Evolutionary conservation across 306 rosid species (phyloP).

Genomic region (Cucurbita moschata): DNA sequence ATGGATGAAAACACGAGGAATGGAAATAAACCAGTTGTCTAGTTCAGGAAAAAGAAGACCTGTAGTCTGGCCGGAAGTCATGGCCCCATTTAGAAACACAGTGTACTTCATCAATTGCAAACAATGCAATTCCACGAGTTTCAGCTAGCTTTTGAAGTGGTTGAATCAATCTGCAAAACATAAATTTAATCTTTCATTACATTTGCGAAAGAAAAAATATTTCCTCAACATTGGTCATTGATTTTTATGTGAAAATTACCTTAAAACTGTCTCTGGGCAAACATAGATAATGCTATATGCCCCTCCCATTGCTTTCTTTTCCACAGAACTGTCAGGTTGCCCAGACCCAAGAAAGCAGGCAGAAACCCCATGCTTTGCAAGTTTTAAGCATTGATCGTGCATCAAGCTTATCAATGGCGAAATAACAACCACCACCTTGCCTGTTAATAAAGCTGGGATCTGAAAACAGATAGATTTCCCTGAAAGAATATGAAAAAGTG

Average conservation of each 20-base stretch:
- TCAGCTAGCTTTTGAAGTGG: constrained; percentile 72
- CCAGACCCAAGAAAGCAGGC: constrained; percentile 98
- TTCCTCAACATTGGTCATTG: neutral
- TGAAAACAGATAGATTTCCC: constrained; percentile 93
- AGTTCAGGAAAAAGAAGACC: constrained; percentile 20
- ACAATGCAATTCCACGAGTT: constrained; percentile 68
- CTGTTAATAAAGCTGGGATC: constrained; percentile 77
- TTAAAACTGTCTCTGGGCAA: constrained; percentile 75
- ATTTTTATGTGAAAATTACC: constrained; percentile 22
- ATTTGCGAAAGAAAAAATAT: neutral
- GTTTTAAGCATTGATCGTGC: constrained; percentile 91
- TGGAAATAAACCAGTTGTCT: neutral
- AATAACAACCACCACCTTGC: constrained; percentile 91
- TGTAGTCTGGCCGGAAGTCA: constrained; percentile 88
- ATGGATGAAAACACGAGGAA: neutral
- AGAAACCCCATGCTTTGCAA: constrained; percentile 54
- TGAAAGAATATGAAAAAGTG: constrained; percentile 22
- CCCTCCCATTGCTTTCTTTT: constrained; percentile 77
- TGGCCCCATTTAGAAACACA: constrained; percentile 99
- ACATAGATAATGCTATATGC: constrained; percentile 60
- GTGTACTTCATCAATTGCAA: constrained; percentile 89
- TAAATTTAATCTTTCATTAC: neutral
- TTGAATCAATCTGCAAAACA: constrained; percentile 44
- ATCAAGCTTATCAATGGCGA: constrained; percentile 89
- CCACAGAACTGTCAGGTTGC: constrained; percentile 73